phyloP scores from a whole-genome alignment of 768 basidiomycete species.

The Hemileccinum impolitum region DNA sequence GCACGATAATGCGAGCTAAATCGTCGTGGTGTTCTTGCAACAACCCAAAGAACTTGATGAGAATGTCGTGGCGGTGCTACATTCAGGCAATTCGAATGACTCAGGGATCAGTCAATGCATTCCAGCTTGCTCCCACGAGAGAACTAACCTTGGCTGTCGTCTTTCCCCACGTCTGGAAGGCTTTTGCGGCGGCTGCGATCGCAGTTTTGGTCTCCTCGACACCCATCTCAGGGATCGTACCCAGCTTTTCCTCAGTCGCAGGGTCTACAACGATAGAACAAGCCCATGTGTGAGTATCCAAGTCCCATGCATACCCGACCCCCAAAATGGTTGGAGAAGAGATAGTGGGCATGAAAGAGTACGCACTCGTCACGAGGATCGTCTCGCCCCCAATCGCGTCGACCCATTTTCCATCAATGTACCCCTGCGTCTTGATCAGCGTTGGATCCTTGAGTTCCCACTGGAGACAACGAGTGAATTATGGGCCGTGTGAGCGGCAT shows the following conservation, averaged over 20 bases:
- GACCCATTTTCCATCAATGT: slow-evolving; percentile 85
- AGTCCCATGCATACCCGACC: too few species aligned
- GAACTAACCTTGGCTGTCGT: slow-evolving; percentile 77
- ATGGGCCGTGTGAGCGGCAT: neutral
- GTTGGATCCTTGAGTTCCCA: slow-evolving; percentile 76
- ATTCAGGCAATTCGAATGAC: neutral
- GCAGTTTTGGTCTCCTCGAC: slow-evolving; percentile 79
- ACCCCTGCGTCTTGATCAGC: slow-evolving; percentile 70
- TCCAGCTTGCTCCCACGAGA: neutral
- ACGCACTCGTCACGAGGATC: slow-evolving; percentile 74
- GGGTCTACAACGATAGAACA: slow-evolving; percentile 57
- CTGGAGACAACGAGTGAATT: slow-evolving; percentile 30
- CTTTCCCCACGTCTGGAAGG: slow-evolving; percentile 82
- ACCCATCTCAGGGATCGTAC: slow-evolving; percentile 88
- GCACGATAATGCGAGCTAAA: slow-evolving; percentile 78
- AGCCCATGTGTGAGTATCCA: slow-evolving; percentile 1
- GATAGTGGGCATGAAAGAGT: too few species aligned
- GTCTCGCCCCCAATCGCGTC: slow-evolving; percentile 71
- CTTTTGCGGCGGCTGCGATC: slow-evolving; percentile 73
- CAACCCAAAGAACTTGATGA: slow-evolving; percentile 73
- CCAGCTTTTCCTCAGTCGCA: slow-evolving; percentile 78
- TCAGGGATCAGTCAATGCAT: neutral
- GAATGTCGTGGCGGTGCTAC: slow-evolving; percentile 78
- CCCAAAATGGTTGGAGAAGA: too few species aligned
- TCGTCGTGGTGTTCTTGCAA: slow-evolving; percentile 88